Evolutionary conservation across 2,329 filamentous ascomycete genomes (phyloP), one percentile per base, ranked within the genome.

Genomic region (Knoxdaviesia capensis): DNA sequence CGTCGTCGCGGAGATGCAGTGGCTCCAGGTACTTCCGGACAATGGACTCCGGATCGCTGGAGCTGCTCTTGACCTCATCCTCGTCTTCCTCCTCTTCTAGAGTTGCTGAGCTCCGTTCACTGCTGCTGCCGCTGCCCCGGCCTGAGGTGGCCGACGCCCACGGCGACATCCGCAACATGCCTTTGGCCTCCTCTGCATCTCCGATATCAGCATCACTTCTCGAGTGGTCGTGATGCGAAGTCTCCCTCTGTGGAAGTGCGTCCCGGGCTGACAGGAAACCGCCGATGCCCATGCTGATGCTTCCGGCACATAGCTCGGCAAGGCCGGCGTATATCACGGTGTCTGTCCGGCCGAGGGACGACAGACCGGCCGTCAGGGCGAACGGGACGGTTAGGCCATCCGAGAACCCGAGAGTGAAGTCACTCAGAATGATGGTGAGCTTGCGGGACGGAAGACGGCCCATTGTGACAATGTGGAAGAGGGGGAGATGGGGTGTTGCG

Each of bases 331-430:
- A 71, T 28, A 86, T 69, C 42, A 79, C 72, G 0, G 74, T 72
- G 43, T 69, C 67, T 9, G 71, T 69, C 43, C 68, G 63, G 3
- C 73, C 74, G 5, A 79, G 59, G 3, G 68, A 69, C 20, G 69
- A 71, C 4, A 85, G 63, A 3, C 80, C 79, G 1, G 80, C 78
- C 0, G 77, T 83, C 11, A 84, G 61, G 11, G 80, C 80, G 51
- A 85, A 84, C 0, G 80, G 80, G 0, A 84, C 80, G 0, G 80
- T 84, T 45, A 84, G 61, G 8, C 80, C 80, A 58, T 85, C 80
- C 0, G 79, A 74, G 47, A 84, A 74, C 28, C 80, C 80, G 46
- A 84, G 71, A 1, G 80, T 84, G 44, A 77, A 72, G 57, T 83
- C 77, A 35, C 69, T 65, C 8, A 77, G 57, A 46, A 75, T 3